Evolutionary conservation across 208 protist genomes (phyloP).

Genomic region (Trypanosoma grayi): DNA sequence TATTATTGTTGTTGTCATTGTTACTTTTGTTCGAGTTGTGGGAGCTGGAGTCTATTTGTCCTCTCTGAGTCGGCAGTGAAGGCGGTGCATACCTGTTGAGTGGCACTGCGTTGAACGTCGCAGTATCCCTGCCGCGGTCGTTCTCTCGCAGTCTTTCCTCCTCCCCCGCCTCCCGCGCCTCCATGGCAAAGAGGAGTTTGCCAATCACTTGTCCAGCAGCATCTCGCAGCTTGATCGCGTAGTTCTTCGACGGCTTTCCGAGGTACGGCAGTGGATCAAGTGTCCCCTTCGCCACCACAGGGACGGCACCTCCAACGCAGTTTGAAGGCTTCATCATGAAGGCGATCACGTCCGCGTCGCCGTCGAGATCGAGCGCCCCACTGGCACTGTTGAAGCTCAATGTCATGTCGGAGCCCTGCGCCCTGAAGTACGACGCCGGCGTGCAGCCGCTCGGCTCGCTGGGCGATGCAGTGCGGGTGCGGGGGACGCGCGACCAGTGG

Average conservation of each 20-base stretch:
- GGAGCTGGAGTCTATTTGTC: no score
- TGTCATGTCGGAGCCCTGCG: constrained; percentile 52
- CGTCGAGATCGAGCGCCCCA: constrained; percentile 34
- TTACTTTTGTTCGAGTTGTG: not conserved
- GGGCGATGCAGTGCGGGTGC: constrained; percentile 18
- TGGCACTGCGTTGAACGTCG: no score
- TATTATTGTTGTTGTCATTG: not conserved
- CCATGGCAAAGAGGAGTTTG: constrained; percentile 72
- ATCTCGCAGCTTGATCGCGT: constrained; percentile 85
- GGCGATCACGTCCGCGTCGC: constrained; percentile 49
- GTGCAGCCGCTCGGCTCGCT: constrained; percentile 26
- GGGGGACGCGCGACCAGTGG: constrained; percentile 51
- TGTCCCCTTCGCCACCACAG: constrained; percentile 75
- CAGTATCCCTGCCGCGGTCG: not conserved
- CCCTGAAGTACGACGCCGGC: constrained; percentile 48
- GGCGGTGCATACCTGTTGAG: no score
- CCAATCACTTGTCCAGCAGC: constrained; percentile 60
- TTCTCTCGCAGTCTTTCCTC: constrained; percentile 19
- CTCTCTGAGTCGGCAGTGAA: no score
- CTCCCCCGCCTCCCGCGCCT: constrained; percentile 55
- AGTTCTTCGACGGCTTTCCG: constrained; percentile 74
- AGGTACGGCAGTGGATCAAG: constrained; percentile 67
- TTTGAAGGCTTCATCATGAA: constrained; percentile 59
- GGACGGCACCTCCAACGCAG: constrained; percentile 37
- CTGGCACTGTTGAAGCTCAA: constrained; percentile 41